Conservation (phyloP, 2,329 filamentous ascomycete genomes). For the Mycosphaerella sp. region DNA sequence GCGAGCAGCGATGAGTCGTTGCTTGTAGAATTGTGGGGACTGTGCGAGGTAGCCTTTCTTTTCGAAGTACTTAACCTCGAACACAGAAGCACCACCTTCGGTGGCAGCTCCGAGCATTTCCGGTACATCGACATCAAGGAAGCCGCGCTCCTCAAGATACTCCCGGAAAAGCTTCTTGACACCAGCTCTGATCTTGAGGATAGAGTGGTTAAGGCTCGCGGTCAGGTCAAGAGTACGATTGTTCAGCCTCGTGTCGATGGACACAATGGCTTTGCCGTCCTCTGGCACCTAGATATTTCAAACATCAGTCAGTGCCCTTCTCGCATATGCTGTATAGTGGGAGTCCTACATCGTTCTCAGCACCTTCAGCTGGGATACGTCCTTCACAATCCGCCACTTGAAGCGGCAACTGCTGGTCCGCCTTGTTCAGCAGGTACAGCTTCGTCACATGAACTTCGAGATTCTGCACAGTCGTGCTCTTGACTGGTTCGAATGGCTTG, state of each 20-base stretch:
- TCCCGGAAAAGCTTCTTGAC: conserved; percentile 66
- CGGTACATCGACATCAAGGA: conserved; percentile 81
- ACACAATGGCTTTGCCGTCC: conserved; percentile 61
- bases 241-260: conserved; percentile 76
- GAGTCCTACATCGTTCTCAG: conserved; percentile 37
- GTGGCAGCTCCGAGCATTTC: conserved; percentile 84
- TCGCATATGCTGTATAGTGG: too few relatives aligned
- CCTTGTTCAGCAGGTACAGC: conserved; percentile 68
- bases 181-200: conserved; percentile 63
- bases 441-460: conserved; percentile 85
- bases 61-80: conserved; percentile 83
- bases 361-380: conserved; percentile 42
- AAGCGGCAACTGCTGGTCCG: conserved; percentile 55
- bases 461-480: conserved; percentile 72
- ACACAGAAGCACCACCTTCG: conserved; percentile 89
- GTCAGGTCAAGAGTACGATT: conserved; percentile 92
- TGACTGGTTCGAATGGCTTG: conserved; percentile 78
- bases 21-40: conserved; percentile 81
- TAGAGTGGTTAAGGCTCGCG: conserved; percentile 82
- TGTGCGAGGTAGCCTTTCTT: conserved; percentile 73
- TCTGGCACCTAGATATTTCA: conserved; percentile 30
- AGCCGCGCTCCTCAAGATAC: conserved; percentile 68
- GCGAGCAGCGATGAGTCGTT: conserved; percentile 74
- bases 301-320: too few relatives aligned
- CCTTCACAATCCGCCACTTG: conserved; percentile 50